Evolutionary conservation across 129 eudicot genomes (phyloP).

Genomic region (Tanacetum coccineum): DNA sequence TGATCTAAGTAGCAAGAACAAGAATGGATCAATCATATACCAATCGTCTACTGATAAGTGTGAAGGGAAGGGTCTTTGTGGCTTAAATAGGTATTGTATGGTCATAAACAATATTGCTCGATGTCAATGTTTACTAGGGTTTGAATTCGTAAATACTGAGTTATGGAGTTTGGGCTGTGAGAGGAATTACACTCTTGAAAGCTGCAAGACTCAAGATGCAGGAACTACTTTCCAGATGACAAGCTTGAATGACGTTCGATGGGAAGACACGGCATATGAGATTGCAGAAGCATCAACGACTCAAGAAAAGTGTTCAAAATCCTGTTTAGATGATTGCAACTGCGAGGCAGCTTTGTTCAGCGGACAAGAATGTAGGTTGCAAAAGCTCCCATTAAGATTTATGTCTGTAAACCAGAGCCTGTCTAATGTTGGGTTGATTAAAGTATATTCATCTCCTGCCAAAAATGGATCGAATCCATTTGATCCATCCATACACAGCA

Average conservation of each 20-base stretch:
- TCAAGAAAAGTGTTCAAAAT: conserved; percentile 27
- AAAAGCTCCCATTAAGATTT: conserved; percentile 36
- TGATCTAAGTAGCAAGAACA: not conserved
- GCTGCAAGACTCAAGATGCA: conserved; percentile 22
- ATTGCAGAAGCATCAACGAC: not conserved
- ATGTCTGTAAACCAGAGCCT: not conserved
- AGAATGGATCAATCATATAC: conserved; percentile 23
- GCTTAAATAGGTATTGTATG: conserved; percentile 31
- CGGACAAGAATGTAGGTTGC: conserved; percentile 23
- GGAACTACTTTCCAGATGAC: conserved; percentile 6
- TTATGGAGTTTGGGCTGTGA: conserved; percentile 27
- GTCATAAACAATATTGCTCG: not conserved
- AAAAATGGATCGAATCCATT: conserved; percentile 8
- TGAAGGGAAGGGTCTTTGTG: conserved; percentile 32
- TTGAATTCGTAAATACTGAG: conserved; percentile 12
- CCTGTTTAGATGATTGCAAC: conserved; percentile 38
- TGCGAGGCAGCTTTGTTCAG: conserved; percentile 35
- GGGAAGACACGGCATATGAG: conserved; percentile 33
- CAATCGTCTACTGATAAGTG: conserved; percentile 14
- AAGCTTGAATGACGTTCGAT: not conserved
- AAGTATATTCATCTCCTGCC: conserved; percentile 4
- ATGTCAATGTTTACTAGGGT: conserved; percentile 43
- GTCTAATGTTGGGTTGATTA: conserved; percentile 14
- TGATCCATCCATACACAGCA: not conserved
- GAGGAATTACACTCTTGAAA: conserved; percentile 24